A percentile compares a stretch with the other conserved stretches of the same genome.
These are phyloP conservation scores for Colletotrichum sojae DNA, from an alignment of 2,329 filamentous ascomycete species.

Conservation along the genomic window DNA sequence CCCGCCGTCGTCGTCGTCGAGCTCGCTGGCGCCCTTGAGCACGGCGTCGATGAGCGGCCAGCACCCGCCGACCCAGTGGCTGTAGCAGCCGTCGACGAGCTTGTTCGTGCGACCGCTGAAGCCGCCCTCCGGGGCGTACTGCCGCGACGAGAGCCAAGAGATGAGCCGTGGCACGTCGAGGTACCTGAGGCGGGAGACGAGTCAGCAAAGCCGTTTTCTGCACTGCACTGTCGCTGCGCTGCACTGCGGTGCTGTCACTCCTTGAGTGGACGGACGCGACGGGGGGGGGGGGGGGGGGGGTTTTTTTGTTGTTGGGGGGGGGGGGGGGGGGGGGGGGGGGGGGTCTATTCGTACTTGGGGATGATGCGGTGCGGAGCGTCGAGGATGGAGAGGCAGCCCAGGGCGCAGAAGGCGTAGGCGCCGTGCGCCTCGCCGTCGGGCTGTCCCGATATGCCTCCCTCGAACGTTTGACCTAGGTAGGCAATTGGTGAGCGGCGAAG, in stretches of 20 bases:
- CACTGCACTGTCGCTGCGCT: constrained; percentile 8
- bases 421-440: constrained; percentile 94
- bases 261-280: constrained; percentile 49
- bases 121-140: constrained; percentile 92
- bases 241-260: constrained; percentile 51
- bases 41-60: constrained; percentile 92
- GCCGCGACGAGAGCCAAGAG: constrained; percentile 90
- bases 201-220: background rate
- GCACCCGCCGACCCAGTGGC: constrained; percentile 96
- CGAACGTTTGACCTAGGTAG: constrained; percentile 89
- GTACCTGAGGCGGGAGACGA: constrained; percentile 64
- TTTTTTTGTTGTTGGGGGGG: too few species aligned
- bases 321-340: background rate
- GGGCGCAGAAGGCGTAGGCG: constrained; percentile 94
- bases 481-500: constrained; percentile 17
- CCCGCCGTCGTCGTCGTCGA: constrained; percentile 44
- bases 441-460: constrained; percentile 90
- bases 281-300: too few species aligned
- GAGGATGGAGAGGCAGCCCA: constrained; percentile 90
- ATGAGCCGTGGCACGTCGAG: constrained; percentile 84
- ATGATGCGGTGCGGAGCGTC: constrained; percentile 83
- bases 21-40: constrained; percentile 66
- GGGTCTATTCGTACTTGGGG: constrained; percentile 69
- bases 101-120: constrained; percentile 97
- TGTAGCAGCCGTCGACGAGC: constrained; percentile 97